phyloP scores from a whole-genome alignment of 202 grass and related monocot genomes.

The Hordeum pubiflorum region DNA sequence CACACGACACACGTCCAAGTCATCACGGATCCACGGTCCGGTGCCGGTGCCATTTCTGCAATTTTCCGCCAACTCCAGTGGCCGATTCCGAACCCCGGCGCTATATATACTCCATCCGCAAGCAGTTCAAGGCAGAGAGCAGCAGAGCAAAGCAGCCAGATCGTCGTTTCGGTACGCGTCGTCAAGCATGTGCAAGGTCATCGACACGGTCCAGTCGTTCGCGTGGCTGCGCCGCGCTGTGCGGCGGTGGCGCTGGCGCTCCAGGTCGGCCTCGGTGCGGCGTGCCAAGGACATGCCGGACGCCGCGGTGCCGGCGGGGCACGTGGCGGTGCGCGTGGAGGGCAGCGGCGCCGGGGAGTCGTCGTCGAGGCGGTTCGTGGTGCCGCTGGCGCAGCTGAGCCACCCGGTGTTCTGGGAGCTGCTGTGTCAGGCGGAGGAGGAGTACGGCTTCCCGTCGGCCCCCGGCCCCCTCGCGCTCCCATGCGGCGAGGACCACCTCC shows the following conservation, averaged over 20 bases:
- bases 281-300: not conserved
- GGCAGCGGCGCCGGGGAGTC: not conserved
- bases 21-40: not conserved
- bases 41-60: not conserved
- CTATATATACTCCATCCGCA: conserved; percentile 30
- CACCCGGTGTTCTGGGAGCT: conserved; percentile 76
- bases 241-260: conserved; percentile 55
- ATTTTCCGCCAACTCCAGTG: conserved; percentile 11
- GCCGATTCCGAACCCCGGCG: not conserved
- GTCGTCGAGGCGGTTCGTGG: conserved; percentile 42
- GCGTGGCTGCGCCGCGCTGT: conserved; percentile 51
- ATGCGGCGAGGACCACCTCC: conserved; percentile 59
- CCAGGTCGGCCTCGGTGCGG: not conserved
- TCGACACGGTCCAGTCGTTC: conserved; percentile 53
- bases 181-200: conserved; percentile 31
- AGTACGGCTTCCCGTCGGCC: conserved; percentile 63
- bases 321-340: conserved; percentile 45
- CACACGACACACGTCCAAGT: not conserved
- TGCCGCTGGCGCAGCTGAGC: conserved; percentile 60
- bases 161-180: too few species aligned
- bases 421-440: conserved; percentile 70
- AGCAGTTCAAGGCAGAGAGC: not conserved
- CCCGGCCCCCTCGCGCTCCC: conserved; percentile 60
- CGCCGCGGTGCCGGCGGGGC: conserved; percentile 37
- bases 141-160: not conserved